phyloP scores from a whole-genome alignment of 345 rosid genomes.

The Boechera divaricarpa region DNA sequence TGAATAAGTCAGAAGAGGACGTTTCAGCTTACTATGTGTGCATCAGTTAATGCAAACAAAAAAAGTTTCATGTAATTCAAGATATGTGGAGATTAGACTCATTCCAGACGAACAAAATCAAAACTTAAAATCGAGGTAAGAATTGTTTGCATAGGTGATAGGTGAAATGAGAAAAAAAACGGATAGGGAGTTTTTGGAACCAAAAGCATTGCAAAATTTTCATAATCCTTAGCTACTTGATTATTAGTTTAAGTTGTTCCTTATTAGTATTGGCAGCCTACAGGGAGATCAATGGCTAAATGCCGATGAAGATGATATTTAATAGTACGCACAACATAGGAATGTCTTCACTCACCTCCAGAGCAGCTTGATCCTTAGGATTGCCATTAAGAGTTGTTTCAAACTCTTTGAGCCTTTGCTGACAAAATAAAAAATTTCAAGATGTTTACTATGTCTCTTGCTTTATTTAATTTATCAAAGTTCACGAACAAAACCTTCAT shows the following conservation, averaged over 20 bases:
- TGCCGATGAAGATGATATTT: conserved; percentile 9
- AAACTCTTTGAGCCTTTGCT: conserved; percentile 79
- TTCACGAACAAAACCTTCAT: neutral
- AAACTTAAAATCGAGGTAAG: neutral
- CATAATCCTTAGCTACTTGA: neutral
- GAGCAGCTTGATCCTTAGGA: conserved; percentile 74
- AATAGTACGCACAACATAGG: neutral
- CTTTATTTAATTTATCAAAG: conserved; percentile 4
- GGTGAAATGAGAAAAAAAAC: neutral
- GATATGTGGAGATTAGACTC: neutral
- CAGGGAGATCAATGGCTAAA: conserved; percentile 23
- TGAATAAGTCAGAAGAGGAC: conserved; percentile 27
- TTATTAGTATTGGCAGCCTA: conserved; percentile 12
- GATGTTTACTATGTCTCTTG: conserved; percentile 24
- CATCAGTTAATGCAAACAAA: neutral
- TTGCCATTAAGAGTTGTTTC: conserved; percentile 62
- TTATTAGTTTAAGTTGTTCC: conserved; percentile 1
- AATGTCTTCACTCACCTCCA: conserved; percentile 70
- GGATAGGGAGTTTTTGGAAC: neutral
- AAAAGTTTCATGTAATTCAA: conserved; percentile 11
- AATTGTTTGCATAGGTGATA: neutral
- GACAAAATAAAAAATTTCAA: conserved; percentile 35
- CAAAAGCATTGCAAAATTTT: conserved; percentile 9
- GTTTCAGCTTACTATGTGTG: neutral
- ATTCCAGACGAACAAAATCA: neutral